Base-by-base conservation (phyloP, 768 basidiomycete genomes). In the Lentinus brumalis region DNA sequence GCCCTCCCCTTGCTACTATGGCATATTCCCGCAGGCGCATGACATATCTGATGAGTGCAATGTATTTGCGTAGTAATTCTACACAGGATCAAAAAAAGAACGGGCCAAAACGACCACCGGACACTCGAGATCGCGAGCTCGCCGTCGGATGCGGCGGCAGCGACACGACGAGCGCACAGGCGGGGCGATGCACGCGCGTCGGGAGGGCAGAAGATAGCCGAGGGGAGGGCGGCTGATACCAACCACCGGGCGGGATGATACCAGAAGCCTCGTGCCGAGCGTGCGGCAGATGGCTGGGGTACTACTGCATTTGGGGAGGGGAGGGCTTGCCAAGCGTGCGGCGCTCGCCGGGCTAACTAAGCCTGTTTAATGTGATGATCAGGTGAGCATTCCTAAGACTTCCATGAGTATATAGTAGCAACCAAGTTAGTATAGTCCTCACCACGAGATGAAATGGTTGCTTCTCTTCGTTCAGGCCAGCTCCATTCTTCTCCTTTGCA, bases 61-160 rank as follows among this genome's bases (percentile, higher is more conserved):
- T 49, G 26, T 14, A 49, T 18, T 11, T 5, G 16, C n/a, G 5
- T 18, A 8, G 46, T 26, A 18, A 44, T 12, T 26, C 29, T 1
- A 10, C 29, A 29, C 47, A 31, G 3, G 21, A 30, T 29, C n/a
- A 31, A 30, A 35, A 51, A 51, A 51, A 51, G 18, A 51, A 51
- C 50, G 50, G 50, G 10, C 1, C 10, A 14, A 51, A 51, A 35
- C 50, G 50, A 35, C 4, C 16, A 9, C 5, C 10, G 32, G 10
- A n/a, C n/a, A n/a, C n/a, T 15, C 31, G 50, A 51, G 50, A 51
- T 51, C 32, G 50, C 50, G 50, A 8, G 50, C 50, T 38, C 50
- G 50, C 31, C 9, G 50, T 38, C 31, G 7, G 32, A 6, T 2
- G 35, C 50, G 16, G 31, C 50, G 50, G 5, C 29, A 10, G 30